Evolutionary conservation across 768 basidiomycete species (phyloP).

Genomic region (Boletus edulis): DNA sequence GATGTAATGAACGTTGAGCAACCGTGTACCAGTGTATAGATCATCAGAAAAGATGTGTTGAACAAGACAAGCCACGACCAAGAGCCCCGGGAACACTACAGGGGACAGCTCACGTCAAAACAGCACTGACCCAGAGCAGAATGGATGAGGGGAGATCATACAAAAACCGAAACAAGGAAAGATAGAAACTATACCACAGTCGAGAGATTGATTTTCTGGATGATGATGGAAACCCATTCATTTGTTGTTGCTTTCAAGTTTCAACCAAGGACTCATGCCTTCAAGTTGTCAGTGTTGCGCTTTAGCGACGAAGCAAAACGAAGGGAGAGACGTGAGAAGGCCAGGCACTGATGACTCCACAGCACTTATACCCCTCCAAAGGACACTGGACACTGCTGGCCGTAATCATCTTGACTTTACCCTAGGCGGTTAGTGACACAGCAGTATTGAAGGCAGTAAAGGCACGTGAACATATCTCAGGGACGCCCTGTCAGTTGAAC

Average conservation of each 20-base stretch:
- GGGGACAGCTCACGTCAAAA: slow-evolving; percentile 1
- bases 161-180: not conserved
- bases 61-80: not conserved
- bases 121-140: slow-evolving; percentile 7
- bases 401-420: slow-evolving; percentile 14
- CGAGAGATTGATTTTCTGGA: slow-evolving; percentile 5
- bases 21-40: not conserved
- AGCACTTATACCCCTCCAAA: slow-evolving; percentile 13
- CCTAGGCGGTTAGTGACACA: not conserved
- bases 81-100: not conserved
- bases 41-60: slow-evolving; percentile 3
- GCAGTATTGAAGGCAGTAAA: not conserved
- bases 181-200: slow-evolving; percentile 13
- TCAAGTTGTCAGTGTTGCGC: slow-evolving; percentile 1
- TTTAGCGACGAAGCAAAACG: slow-evolving; percentile 11
- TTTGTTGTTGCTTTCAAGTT: slow-evolving; percentile 9
- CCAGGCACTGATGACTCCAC: not conserved
- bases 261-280: slow-evolving; percentile 9
- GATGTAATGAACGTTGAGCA: slow-evolving; percentile 5
- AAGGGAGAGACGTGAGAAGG: slow-evolving; percentile 20
- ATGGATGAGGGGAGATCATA: slow-evolving; percentile 2
- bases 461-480: not conserved
- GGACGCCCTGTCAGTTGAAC: not conserved
- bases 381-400: not conserved
- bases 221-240: slow-evolving; percentile 8